Percentiles rank a stretch among this genome's conserved stretches.
Conservation (phyloP, 129 eudicot species). For the Cynara cardunculus region DNA sequence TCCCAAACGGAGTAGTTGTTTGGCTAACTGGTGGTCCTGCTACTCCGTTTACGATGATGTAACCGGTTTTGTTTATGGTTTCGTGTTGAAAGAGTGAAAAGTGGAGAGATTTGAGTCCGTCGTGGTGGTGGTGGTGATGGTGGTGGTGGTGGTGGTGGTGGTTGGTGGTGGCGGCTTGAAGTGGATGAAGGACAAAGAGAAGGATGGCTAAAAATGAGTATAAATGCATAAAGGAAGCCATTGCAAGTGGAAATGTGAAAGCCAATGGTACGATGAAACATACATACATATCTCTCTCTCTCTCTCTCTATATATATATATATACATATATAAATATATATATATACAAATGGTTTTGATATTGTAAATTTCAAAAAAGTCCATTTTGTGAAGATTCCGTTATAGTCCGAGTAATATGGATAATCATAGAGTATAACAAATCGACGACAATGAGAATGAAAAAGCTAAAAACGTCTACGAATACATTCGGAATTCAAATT, state of each 20-base stretch:
- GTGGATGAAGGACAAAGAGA: constrained; percentile 25
- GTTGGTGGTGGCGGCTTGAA: constrained; percentile 26
- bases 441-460: too few relatives aligned
- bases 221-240: constrained; percentile 28
- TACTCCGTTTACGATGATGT: constrained; percentile 38
- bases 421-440: too few relatives aligned
- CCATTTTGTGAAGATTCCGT: too few relatives aligned
- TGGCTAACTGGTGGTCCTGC: constrained; percentile 38
- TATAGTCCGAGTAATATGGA: too few relatives aligned
- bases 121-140: constrained; percentile 25
- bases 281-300: too few relatives aligned
- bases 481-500: too few relatives aligned
- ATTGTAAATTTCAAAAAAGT: too few relatives aligned
- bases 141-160: constrained; percentile 29
- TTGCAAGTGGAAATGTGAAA: constrained; percentile 14
- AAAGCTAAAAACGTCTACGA: too few relatives aligned
- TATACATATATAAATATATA: too few relatives aligned
- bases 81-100: constrained; percentile 52
- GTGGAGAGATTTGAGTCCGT: constrained; percentile 43
- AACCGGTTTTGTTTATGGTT: constrained; percentile 52
- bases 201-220: constrained; percentile 12
- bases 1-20: constrained; percentile 54
- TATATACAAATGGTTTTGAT: too few relatives aligned
- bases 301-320: too few relatives aligned
- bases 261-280: neutral